Evolutionary conservation across 2,329 filamentous ascomycete species (phyloP), one percentile per base, ranked within the genome.

Genomic region (Ascochyta rabiei): DNA sequence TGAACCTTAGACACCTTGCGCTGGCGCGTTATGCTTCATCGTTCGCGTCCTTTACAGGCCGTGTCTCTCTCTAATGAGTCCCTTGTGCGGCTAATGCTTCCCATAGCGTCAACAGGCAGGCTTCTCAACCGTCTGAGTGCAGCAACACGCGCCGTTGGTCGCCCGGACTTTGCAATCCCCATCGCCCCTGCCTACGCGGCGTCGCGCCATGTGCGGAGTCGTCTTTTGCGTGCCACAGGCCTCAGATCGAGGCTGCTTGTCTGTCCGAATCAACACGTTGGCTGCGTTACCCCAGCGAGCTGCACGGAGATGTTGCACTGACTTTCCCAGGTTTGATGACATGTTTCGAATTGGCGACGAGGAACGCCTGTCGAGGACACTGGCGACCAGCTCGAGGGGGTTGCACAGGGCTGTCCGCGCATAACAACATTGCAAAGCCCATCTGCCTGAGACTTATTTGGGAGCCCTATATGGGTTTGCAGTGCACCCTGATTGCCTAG

Each of bases 341-440:
- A 53, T 60, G 66, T 68, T 64, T 68, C 66, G 65, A 19, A 45
- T 33, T 50, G 51, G 39, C 47, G 54, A 49, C 66, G 56, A 61
- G 64, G 60, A 56, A 39, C 48, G 45, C 62, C 61, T 67, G 63
- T 61, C 49, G 51, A 56, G 51, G 39, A 48, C 42, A 47, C 47
- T 56, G 53, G 26, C 48, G 34, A 37, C 51, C 48, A 61, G 59
- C 55, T 60, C 47, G 54, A 50, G 50, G 53, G 30, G 56, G 64
- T 66, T 44, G 60, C 51, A 66, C 64, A 66, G 48, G 57, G 57
- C 56, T 53, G 53, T 57, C 44, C 57, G 53, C 56, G 62, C 62
- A 68, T 54, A 60, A 68, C 63, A 62, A 64, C 54, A 64, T 57
- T 66, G 58, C 60, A 58, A 56, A 61, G 45, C 13, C 52, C 54